Conservation (phyloP, 257 asterid genomes). For the Paraleonurus japonicus region DNA sequence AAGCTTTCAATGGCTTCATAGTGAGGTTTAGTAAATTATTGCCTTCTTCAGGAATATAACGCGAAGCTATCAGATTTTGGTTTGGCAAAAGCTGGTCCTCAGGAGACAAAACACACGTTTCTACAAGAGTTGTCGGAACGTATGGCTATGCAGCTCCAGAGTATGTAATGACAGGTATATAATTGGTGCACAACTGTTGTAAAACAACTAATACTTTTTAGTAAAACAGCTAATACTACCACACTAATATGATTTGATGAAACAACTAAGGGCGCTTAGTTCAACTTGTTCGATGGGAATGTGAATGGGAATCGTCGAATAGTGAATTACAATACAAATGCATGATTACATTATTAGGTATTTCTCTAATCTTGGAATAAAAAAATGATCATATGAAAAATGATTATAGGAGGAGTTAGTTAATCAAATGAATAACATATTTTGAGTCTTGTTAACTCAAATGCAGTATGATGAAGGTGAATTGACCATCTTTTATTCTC, state of each 20-base stretch:
- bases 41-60: constrained; percentile 63
- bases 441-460: no score
- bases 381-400: no score
- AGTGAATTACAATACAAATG: no score
- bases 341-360: no score
- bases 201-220: background rate
- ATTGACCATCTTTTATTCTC: no score
- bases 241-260: background rate
- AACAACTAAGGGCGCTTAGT: background rate
- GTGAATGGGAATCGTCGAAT: no score
- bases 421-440: no score
- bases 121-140: constrained; percentile 89
- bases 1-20: background rate
- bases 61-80: constrained; percentile 97
- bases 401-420: no score
- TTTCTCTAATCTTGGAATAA: no score
- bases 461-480: no score
- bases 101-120: constrained; percentile 90
- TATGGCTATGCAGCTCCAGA: constrained; percentile 98
- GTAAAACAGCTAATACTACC: background rate
- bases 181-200: background rate
- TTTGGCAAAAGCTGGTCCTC: constrained; percentile 97
- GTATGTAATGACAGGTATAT: constrained; percentile 94
- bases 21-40: background rate
- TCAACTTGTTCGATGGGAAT: no score